Base-by-base conservation (phyloP, 495 filamentous ascomycete species). In the Usnea hakonensis region DNA sequence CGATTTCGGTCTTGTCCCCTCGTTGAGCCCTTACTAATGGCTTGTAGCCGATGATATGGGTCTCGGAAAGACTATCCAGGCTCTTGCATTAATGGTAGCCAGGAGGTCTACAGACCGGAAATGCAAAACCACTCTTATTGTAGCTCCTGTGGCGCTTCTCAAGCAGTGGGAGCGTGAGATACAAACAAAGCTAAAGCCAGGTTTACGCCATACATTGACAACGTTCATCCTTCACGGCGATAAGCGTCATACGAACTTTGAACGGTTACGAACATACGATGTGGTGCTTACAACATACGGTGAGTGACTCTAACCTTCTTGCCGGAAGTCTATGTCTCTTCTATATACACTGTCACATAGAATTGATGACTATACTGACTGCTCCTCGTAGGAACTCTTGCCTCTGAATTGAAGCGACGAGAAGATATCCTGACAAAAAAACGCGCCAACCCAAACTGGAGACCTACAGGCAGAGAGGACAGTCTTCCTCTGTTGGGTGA, bases 121-220 rank as follows among this genome's bases (percentile, higher is more conserved):
- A 11, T 78, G 81, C 60, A 90, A 92, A 76, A 92, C 94, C 2
- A 94, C 88, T 11, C 76, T 98, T 46, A 91, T 98, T 54, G 79
- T 98, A 50, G 89, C 88, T 9, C 94, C 94, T 0, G 87, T 96
- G 32, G 86, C 91, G 2, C 75, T 98, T 30, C 81, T 96, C 72
- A 87, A 85, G 40, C 94, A 98, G 69, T 98, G 94, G 94, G 85
- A 90, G 64, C 77, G 81, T 26, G 94, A 98, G 72, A 91, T 98
- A 55, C 67, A 83, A 58, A 81, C 76, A 50, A 91, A 94, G 71
- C 69, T 97, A 23, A 79, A 80, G 40, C 70, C 76, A 1, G 83
- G 83, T 17, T 28, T 28, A 52, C 28, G 48, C 48, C 77, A 91
- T 70, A 74, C 76, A 41, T 75, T 97, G 36, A 84, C 77, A 5